phyloP scores from a whole-genome alignment of 257 asterid species.

The Gynochthodes officinalis region DNA sequence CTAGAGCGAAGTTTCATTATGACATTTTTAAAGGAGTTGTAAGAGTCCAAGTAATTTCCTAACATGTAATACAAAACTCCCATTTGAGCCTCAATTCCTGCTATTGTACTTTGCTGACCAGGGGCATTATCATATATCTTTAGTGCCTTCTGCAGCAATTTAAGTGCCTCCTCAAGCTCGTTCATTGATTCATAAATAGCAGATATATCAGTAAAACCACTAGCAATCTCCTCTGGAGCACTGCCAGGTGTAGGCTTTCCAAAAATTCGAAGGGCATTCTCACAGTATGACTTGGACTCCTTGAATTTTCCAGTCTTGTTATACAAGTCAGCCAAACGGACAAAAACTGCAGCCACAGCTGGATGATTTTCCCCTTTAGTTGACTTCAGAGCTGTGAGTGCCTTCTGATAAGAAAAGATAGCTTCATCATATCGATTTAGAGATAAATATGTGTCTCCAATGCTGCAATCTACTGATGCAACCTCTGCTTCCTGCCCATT shows the following conservation, averaged over 20 bases:
- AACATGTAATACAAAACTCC: constrained; percentile 83
- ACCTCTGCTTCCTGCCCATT: constrained; percentile 87
- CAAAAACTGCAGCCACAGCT: constrained; percentile 79
- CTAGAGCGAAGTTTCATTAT: constrained; percentile 73
- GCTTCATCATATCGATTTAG: constrained; percentile 87
- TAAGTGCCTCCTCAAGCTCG: constrained; percentile 77
- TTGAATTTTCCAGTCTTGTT: constrained; percentile 77
- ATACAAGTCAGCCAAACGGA: constrained; percentile 81
- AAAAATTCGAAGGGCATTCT: constrained; percentile 78
- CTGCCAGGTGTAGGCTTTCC: constrained; percentile 74
- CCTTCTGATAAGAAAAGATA: constrained; percentile 75
- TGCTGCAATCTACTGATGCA: constrained; percentile 79
- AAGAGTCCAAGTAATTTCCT: constrained; percentile 73
- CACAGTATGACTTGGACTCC: constrained; percentile 84
- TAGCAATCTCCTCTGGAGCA: constrained; percentile 83
- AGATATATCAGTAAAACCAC: constrained; percentile 81
- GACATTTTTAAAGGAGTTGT: constrained; percentile 52
- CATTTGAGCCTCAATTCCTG: constrained; percentile 94
- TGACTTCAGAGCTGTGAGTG: constrained; percentile 77
- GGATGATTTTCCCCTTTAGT: constrained; percentile 92
- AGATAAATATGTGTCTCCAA: constrained; percentile 81
- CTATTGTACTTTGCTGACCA: constrained; percentile 80
- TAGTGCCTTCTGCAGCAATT: constrained; percentile 79
- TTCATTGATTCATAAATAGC: constrained; percentile 90
- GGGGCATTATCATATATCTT: constrained; percentile 81